A percentile compares a stretch with the other conserved stretches of the same genome.
phyloP scores from a whole-genome alignment of 140 eudicot species.

The Bidens hawaiensis region DNA sequence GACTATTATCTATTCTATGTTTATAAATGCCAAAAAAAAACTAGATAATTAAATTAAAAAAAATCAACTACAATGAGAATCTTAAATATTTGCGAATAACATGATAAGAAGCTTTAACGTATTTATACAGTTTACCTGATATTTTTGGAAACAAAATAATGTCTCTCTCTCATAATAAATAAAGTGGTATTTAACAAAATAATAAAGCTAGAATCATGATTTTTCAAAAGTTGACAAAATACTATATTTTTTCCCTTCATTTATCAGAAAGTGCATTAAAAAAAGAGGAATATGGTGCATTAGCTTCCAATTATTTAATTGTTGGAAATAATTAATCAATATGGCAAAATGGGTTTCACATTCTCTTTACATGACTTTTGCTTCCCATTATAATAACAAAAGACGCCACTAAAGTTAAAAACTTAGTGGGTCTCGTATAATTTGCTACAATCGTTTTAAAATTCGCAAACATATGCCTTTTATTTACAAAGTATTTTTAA shows the following conservation, averaged over 20 bases:
- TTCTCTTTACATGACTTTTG: slow-evolving; percentile 29
- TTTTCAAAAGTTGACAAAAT: slow-evolving; percentile 16
- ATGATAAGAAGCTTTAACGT: not conserved
- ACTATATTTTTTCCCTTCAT: slow-evolving; percentile 3
- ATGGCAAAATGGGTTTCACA: slow-evolving; percentile 36
- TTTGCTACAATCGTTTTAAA: slow-evolving; percentile 5
- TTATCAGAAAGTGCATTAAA: not conserved
- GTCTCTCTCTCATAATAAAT: not conserved
- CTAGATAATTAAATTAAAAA: no score
- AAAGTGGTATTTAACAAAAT: not conserved
- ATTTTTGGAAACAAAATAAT: not conserved
- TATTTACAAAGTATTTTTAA: no score
- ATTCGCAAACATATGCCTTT: no score
- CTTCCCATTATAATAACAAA: slow-evolving; percentile 31
- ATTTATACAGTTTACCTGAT: no score
- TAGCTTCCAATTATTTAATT: slow-evolving; percentile 1
- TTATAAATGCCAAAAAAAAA: no score
- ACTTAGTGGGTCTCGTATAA: slow-evolving; percentile 26
- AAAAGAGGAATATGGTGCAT: not conserved
- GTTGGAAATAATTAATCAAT: not conserved
- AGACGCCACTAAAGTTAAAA: slow-evolving; percentile 23
- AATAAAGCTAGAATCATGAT: not conserved
- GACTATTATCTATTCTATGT: not conserved
- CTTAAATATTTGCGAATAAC: not conserved
- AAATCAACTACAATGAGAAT: not conserved